Conservation (phyloP, 2,329 filamentous ascomycete genomes). For the Thelonectria discophora region DNA sequence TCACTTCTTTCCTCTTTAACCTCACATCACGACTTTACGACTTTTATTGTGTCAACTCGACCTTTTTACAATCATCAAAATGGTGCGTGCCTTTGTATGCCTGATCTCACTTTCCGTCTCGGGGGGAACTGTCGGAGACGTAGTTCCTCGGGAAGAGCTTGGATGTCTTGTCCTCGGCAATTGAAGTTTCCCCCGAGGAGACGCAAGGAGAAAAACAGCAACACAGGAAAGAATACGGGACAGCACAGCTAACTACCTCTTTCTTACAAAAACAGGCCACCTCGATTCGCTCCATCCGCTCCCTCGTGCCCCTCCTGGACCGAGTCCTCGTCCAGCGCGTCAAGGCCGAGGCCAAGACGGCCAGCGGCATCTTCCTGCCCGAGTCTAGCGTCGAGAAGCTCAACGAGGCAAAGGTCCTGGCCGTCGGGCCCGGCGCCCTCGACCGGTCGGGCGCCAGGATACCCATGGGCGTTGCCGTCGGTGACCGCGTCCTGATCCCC, state of each 20-base stretch:
- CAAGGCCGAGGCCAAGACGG: slow-evolving; percentile 97
- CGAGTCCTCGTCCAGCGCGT: slow-evolving; percentile 97
- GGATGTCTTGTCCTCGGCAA: slow-evolving; percentile 37
- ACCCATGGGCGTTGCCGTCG: slow-evolving; percentile 80
- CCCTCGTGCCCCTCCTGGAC: slow-evolving; percentile 94
- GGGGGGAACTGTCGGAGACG: slow-evolving; percentile 9
- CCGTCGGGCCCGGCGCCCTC: slow-evolving; percentile 87
- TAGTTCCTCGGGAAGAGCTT: slow-evolving; percentile 14
- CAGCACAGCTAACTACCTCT: slow-evolving; percentile 16
- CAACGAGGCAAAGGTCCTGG: slow-evolving; percentile 96
- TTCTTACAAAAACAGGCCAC: slow-evolving; percentile 58
- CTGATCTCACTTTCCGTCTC: not conserved
- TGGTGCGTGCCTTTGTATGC: slow-evolving; percentile 38
- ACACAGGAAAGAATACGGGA: not conserved
- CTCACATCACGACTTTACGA: slow-evolving; percentile 35
- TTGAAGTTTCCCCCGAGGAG: slow-evolving; percentile 16
- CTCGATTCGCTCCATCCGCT: slow-evolving; percentile 93
- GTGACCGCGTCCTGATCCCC: slow-evolving; percentile 95
- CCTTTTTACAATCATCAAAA: slow-evolving; percentile 35
- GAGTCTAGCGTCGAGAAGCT: slow-evolving; percentile 97
- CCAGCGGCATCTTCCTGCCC: slow-evolving; percentile 95
- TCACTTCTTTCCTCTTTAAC: slow-evolving; percentile 26
- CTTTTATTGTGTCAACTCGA: slow-evolving; percentile 18
- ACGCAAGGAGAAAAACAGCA: not conserved
- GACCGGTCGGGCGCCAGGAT: slow-evolving; percentile 91